Percentiles rank a stretch among this genome's conserved stretches.
Evolutionary conservation across 331 rosid genomes (phyloP).

Genomic region (Spiraea crenata): DNA sequence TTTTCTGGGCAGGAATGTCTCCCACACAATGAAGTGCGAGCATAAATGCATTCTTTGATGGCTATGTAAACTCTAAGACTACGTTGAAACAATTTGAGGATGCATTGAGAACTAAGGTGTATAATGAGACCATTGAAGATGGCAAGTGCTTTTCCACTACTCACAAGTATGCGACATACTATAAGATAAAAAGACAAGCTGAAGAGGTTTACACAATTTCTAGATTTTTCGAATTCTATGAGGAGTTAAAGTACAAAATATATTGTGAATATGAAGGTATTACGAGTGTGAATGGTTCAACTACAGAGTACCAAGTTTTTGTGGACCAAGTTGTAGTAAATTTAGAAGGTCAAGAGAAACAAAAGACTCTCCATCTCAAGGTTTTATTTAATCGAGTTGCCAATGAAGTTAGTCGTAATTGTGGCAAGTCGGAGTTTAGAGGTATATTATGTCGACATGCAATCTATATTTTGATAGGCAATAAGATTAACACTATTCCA

Average conservation of each 20-base stretch:
- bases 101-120: slow-evolving; percentile 21
- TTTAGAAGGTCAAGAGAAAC: neutral
- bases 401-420: neutral
- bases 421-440: neutral
- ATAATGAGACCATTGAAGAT: slow-evolving; percentile 23
- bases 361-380: neutral
- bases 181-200: slow-evolving; percentile 1
- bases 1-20: slow-evolving; percentile 15
- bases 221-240: neutral
- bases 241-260: neutral
- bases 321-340: neutral
- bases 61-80: slow-evolving; percentile 17
- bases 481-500: neutral
- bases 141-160: neutral
- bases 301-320: neutral
- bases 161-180: neutral
- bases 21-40: slow-evolving; percentile 10
- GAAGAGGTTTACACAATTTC: neutral
- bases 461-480: neutral
- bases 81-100: slow-evolving; percentile 23
- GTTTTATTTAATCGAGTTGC: neutral
- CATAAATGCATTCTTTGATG: slow-evolving; percentile 12
- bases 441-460: neutral
- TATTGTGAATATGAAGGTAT: neutral
- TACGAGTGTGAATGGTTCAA: neutral